These are phyloP conservation scores for Houttuynia cordata DNA, from an alignment of 164 flowering plant genomes.

Conservation along the genomic window DNA sequence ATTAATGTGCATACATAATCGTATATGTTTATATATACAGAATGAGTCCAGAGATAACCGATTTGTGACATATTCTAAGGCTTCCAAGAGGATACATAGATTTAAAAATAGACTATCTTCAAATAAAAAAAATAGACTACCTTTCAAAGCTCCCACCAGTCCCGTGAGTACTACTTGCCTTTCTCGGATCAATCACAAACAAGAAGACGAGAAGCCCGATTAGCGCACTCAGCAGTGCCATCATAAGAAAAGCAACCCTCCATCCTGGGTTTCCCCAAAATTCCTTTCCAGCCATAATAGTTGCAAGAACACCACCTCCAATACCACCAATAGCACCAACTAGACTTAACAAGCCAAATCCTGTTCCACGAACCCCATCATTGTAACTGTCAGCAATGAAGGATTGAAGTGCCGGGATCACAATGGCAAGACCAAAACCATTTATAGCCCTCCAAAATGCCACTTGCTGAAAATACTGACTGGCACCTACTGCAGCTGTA, in stretches of 20 bases:
- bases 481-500: constrained; percentile 85
- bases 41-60: no score
- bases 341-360: constrained; percentile 70
- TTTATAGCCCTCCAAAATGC: constrained; percentile 90
- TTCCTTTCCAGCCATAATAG: constrained; percentile 77
- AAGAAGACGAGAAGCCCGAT: constrained; percentile 69
- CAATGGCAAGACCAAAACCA: constrained; percentile 93
- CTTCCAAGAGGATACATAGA: background rate
- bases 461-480: constrained; percentile 58
- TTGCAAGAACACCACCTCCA: constrained; percentile 87
- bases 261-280: constrained; percentile 77
- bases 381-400: constrained; percentile 84
- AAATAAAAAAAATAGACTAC: constrained; percentile 28
- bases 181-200: constrained; percentile 79
- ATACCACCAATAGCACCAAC: constrained; percentile 83
- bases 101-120: constrained; percentile 30
- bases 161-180: constrained; percentile 9
- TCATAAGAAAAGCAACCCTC: constrained; percentile 75
- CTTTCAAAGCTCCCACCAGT: constrained; percentile 26
- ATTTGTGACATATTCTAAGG: no score
- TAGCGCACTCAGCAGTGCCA: constrained; percentile 63
- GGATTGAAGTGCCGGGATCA: constrained; percentile 93
- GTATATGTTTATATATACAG: no score
- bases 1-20: no score
- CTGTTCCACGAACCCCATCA: constrained; percentile 80